These are phyloP conservation scores for Sporothrix luriei DNA, from an alignment of 2,329 filamentous ascomycete genomes.

Conservation along the genomic window DNA sequence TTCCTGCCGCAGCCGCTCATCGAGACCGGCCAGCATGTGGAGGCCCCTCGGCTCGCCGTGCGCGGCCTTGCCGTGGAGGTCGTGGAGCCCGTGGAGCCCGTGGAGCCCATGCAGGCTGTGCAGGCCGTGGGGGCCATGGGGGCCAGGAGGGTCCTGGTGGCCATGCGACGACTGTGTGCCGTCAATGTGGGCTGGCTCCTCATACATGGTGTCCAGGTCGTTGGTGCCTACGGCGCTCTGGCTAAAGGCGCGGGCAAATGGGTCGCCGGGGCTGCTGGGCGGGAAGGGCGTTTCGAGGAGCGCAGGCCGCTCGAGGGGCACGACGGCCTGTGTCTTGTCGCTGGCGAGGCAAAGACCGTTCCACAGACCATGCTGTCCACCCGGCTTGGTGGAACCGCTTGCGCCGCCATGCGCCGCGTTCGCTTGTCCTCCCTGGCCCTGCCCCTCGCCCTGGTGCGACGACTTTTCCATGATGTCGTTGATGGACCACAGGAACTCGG, in stretches of 20 bases:
- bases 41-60: neutral
- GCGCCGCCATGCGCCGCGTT: too few species aligned
- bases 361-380: constrained; percentile 67
- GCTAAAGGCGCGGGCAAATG: constrained; percentile 48
- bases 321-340: constrained; percentile 45
- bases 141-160: constrained; percentile 46
- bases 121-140: neutral
- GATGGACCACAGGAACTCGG: constrained; percentile 65
- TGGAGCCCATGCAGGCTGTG: neutral
- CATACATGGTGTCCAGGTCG: constrained; percentile 43
- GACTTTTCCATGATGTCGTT: constrained; percentile 50
- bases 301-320: constrained; percentile 50
- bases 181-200: constrained; percentile 44
- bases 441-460: constrained; percentile 51
- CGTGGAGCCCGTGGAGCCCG: constrained; percentile 36
- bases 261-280: constrained; percentile 48
- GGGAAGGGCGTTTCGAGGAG: constrained; percentile 57
- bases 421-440: too few species aligned
- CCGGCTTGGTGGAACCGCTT: neutral
- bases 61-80: neutral
- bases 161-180: constrained; percentile 35
- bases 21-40: constrained; percentile 55
- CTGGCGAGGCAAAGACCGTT: constrained; percentile 65
- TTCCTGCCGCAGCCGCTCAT: constrained; percentile 55
- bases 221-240: constrained; percentile 37